These are phyloP conservation scores for Pestalotiopsis fici DNA, from an alignment of 2,329 filamentous ascomycete genomes.

Conservation along the genomic window DNA sequence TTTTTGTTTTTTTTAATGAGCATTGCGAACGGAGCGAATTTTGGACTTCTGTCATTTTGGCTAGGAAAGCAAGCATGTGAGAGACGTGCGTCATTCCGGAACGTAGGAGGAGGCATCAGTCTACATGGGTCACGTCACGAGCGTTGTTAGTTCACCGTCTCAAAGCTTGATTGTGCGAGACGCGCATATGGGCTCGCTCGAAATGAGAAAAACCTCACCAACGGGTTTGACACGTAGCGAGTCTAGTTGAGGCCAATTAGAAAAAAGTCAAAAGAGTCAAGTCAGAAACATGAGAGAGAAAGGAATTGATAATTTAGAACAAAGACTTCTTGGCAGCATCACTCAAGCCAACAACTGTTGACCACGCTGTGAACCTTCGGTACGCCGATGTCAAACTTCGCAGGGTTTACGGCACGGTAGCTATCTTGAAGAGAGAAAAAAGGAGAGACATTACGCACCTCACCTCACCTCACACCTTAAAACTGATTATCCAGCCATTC, in stretches of 20 bases:
- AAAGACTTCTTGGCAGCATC: background rate
- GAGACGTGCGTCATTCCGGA: background rate
- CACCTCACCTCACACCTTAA: background rate
- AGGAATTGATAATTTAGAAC: background rate
- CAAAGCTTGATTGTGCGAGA: background rate
- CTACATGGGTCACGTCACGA: background rate
- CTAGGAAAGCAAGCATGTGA: background rate
- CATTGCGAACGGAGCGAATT: background rate
- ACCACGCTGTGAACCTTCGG: background rate
- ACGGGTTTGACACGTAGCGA: background rate
- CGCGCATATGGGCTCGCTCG: background rate
- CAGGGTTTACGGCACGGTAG: background rate
- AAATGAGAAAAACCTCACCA: background rate
- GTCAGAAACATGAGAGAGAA: background rate
- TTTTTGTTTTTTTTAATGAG: background rate
- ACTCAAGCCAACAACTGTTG: background rate
- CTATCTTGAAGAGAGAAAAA: background rate
- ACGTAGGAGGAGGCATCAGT: background rate
- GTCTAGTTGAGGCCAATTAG: background rate
- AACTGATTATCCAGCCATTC: background rate
- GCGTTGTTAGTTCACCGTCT: background rate
- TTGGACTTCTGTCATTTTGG: background rate
- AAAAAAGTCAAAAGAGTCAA: background rate
- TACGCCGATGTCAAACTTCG: background rate
- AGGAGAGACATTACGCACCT: background rate